phyloP scores from a whole-genome alignment of 2,329 filamentous ascomycete species.

The Monilinia fructigena region DNA sequence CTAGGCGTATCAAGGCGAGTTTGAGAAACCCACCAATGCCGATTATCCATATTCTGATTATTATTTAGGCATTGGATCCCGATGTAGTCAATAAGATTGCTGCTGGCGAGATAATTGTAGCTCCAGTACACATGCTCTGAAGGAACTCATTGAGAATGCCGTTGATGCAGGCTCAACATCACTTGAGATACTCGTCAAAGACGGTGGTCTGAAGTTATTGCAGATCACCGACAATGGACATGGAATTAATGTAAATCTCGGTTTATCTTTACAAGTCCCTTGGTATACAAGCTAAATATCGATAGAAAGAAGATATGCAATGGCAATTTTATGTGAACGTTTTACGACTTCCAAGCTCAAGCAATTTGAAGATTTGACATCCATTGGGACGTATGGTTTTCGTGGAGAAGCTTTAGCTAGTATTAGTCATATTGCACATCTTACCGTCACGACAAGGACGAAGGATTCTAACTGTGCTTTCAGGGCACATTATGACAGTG shows the following conservation, averaged over 20 bases:
- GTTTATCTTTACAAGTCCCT: neutral
- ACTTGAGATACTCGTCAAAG: slow-evolving; percentile 88
- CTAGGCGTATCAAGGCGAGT: slow-evolving; percentile 50
- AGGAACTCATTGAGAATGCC: slow-evolving; percentile 95
- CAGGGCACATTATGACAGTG: slow-evolving; percentile 83
- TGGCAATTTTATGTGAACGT: slow-evolving; percentile 85
- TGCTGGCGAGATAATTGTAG: slow-evolving; percentile 96
- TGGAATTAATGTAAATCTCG: slow-evolving; percentile 75
- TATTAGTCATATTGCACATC: slow-evolving; percentile 96
- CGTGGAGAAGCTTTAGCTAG: slow-evolving; percentile 93
- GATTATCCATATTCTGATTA: slow-evolving; percentile 31
- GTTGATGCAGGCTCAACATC: slow-evolving; percentile 95
- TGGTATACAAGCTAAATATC: slow-evolving; percentile 19
- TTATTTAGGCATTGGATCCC: slow-evolving; percentile 74
- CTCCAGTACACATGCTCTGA: slow-evolving; percentile 94
- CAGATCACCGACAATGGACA: slow-evolving; percentile 98
- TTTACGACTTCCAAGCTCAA: slow-evolving; percentile 97
- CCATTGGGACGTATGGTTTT: slow-evolving; percentile 96
- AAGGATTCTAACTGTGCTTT: slow-evolving; percentile 84
- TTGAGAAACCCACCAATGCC: neutral
- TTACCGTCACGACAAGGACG: slow-evolving; percentile 92
- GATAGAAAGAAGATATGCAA: slow-evolving; percentile 85
- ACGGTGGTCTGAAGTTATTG: slow-evolving; percentile 88
- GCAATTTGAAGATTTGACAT: slow-evolving; percentile 84
- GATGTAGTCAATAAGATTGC: slow-evolving; percentile 99